These are phyloP conservation scores for Dictyostelium gargantuum DNA, from an alignment of 208 protist species.

Conservation along the genomic window DNA sequence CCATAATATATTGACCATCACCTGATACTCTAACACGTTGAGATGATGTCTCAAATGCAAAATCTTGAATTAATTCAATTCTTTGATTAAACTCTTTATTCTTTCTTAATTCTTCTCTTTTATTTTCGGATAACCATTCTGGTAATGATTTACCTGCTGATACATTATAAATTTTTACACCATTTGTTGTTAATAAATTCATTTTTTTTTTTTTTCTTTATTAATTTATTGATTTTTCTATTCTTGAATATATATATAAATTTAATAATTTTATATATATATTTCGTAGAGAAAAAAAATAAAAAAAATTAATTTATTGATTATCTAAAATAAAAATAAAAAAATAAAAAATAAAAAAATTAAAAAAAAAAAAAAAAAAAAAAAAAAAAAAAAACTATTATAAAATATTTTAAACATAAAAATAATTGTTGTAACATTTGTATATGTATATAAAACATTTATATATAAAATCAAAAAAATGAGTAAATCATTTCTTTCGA, in stretches of 20 bases:
- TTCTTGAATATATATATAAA: too few relatives aligned
- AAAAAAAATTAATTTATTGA: too few relatives aligned
- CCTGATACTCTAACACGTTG: slow-evolving; percentile 16
- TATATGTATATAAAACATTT: too few relatives aligned
- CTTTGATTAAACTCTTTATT: slow-evolving; percentile 65
- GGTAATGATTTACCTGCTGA: slow-evolving; percentile 84
- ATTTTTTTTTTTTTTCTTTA: neutral
- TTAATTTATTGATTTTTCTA: neutral
- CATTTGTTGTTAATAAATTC: slow-evolving; percentile 68
- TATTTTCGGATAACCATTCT: slow-evolving; percentile 81
- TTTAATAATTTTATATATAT: too few relatives aligned
- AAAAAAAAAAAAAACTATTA: neutral
- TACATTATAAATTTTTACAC: slow-evolving; percentile 87
- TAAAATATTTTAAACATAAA: too few relatives aligned
- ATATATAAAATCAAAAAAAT: neutral
- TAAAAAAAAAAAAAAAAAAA: neutral
- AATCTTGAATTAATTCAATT: slow-evolving; percentile 82
- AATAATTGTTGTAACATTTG: neutral
- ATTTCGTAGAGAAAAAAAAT: too few relatives aligned
- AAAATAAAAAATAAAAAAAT: neutral
- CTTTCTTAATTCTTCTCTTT: slow-evolving; percentile 59
- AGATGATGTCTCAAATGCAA: slow-evolving; percentile 75
- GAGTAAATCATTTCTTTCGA: slow-evolving; percentile 37
- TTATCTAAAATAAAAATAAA: too few relatives aligned
- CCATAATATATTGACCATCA: slow-evolving; percentile 68